Evolutionary conservation across 169 alveolate species (phyloP), one percentile per base, ranked within the genome.

Genomic region (Plasmodium vinckei): DNA sequence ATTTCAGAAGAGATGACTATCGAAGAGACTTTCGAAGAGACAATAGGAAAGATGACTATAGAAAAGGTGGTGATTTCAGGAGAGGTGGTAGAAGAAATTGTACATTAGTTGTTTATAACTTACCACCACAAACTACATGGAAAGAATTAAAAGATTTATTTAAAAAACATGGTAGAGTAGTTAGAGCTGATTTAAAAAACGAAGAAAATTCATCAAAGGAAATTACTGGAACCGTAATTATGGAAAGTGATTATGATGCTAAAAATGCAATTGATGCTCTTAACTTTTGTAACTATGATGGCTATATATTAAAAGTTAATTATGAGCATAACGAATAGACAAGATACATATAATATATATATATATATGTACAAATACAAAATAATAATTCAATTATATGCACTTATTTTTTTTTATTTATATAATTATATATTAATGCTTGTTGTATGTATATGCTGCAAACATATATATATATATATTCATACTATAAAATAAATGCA

Each of bases 141-240:
- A 91, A 92, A 49, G 93, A 88, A 72, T 70, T 93, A 54, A 93
- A 93, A 69, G 96, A 93, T 61, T 91, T 93, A 13, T 93, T 93
- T 92, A 93, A 75, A 60, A 91, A 72, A 19, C 93, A 94, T 77
- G 96, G 94, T 19, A 61, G 92, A 1, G 95, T 93, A 23, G 73
- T 69, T 39, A 91, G 95, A 90, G 92, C 92, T n/a, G 92, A 67
- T 67, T 67, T 49, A 56, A 84, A 57, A 64, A 69, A 57, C 54
- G 70, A 73, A 46, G 68, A 61, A 25, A 87, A 33, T 3, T 13
- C 87, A 44, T 65, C 73, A 1, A 87, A 73, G 17, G 87, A 73
- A 60, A 3, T 73, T n/a, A 73, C 72, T 6, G 87, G 87, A 42
- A 46, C 68, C 5, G 87, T 73, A 12, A 73, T 73, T 10, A 73